Percentiles rank a stretch among this genome's conserved stretches.
phyloP scores from a whole-genome alignment of 495 filamentous ascomycete genomes.

The Talaromyces ruber region DNA sequence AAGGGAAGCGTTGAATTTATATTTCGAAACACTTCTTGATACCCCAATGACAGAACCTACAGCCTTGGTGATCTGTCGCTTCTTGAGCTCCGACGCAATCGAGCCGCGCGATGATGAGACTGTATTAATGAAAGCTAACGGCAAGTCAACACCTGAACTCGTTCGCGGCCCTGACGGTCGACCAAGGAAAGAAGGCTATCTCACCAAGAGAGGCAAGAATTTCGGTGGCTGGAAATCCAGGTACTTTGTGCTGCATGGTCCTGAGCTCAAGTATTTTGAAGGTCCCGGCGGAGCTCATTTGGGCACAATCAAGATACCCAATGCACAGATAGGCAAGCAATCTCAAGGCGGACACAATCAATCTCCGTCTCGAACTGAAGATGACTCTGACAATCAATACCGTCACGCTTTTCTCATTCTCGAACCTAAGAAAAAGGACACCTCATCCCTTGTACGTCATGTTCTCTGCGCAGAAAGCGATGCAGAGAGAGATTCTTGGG shows the following conservation, averaged over 20 bases:
- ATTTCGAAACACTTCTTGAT: slow-evolving; percentile 76
- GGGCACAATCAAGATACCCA: slow-evolving; percentile 85
- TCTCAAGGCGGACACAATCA: slow-evolving; percentile 46
- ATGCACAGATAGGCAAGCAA: slow-evolving; percentile 91
- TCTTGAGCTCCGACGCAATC: slow-evolving; percentile 78
- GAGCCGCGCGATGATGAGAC: slow-evolving; percentile 63
- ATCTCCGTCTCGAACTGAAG: slow-evolving; percentile 52
- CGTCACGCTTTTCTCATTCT: slow-evolving; percentile 92
- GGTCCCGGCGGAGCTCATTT: slow-evolving; percentile 78
- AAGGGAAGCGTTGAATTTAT: slow-evolving; percentile 69
- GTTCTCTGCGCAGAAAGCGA: slow-evolving; percentile 95
- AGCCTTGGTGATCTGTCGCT: slow-evolving; percentile 78
- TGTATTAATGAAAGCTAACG: slow-evolving; percentile 35
- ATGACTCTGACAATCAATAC: slow-evolving; percentile 86
- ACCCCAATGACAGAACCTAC: slow-evolving; percentile 70
- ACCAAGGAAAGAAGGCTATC: slow-evolving; percentile 77
- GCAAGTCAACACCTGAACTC: slow-evolving; percentile 29
- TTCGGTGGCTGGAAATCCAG: slow-evolving; percentile 99
- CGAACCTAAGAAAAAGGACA: slow-evolving; percentile 95
- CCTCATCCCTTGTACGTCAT: slow-evolving; percentile 81
- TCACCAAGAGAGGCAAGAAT: slow-evolving; percentile 95
- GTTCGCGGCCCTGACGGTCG: slow-evolving; percentile 50
- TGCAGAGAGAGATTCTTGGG: slow-evolving; percentile 86
- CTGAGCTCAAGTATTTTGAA: slow-evolving; percentile 87
- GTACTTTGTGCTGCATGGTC: slow-evolving; percentile 87